A percentile compares a stretch with the other conserved stretches of the same genome.
phyloP scores from a whole-genome alignment of 768 basidiomycete genomes.

The Auriculariales sp. region DNA sequence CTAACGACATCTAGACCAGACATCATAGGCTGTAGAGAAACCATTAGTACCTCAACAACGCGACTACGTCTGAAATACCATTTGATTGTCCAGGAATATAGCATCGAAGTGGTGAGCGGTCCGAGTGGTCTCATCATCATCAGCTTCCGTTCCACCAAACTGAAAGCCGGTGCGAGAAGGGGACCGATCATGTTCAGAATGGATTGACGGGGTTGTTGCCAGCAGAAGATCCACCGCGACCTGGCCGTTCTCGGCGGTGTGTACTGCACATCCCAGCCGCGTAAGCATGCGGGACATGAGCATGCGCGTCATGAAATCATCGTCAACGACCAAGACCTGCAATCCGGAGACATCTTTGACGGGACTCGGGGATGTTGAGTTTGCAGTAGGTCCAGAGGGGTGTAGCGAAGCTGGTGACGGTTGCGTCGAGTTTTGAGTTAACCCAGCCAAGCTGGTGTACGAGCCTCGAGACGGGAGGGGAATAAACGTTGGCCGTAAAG shows the following conservation, averaged over 20 bases:
- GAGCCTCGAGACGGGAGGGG: too few species aligned
- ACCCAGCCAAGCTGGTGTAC: too few species aligned
- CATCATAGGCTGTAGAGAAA: constrained; percentile 32
- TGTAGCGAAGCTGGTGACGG: too few species aligned
- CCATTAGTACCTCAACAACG: neutral
- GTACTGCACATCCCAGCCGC: constrained; percentile 63
- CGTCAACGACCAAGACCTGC: constrained; percentile 71
- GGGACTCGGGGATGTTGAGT: too few species aligned
- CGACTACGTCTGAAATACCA: constrained; percentile 20
- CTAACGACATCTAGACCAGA: constrained; percentile 56
- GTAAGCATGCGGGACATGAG: constrained; percentile 65
- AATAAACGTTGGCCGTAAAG: too few species aligned
- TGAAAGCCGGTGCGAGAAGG: neutral
- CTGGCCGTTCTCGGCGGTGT: constrained; percentile 73
- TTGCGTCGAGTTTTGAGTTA: too few species aligned
- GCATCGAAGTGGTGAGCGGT: constrained; percentile 20
- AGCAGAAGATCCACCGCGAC: constrained; percentile 60
- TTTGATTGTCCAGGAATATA: constrained; percentile 60
- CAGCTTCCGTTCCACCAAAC: neutral
- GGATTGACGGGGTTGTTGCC: constrained; percentile 9
- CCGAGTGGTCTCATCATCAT: neutral
- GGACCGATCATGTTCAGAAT: neutral
- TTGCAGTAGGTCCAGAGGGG: constrained; percentile 59
- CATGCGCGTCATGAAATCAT: constrained; percentile 67
- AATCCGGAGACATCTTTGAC: constrained; percentile 15